Evolutionary conservation across 225 moss, liverwort and hornwort genomes (phyloP).

Genomic region (Marchantia paleacea): DNA sequence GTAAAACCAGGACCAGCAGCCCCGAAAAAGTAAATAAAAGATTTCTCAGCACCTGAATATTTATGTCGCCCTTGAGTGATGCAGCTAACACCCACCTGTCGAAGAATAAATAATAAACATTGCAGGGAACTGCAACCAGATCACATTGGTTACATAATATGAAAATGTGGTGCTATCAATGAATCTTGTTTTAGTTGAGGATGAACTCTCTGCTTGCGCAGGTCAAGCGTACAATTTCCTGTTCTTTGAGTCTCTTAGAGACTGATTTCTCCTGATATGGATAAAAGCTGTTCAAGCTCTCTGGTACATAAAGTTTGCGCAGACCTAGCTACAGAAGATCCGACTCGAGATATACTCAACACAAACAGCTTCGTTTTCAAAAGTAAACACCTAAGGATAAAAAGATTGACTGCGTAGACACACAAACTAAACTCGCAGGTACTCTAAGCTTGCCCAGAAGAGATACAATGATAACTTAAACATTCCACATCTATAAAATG

Average conservation of each 20-base stretch:
- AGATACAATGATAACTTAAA: too few relatives aligned
- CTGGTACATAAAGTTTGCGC: neutral
- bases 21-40: neutral
- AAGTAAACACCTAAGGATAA: neutral
- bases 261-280: neutral
- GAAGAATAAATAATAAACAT: slow-evolving; percentile 57
- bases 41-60: slow-evolving; percentile 36
- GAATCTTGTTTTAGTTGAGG: neutral
- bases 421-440: too few relatives aligned
- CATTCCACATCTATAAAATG: too few relatives aligned
- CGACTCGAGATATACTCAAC: neutral
- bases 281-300: neutral
- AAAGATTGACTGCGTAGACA: neutral
- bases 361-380: neutral
- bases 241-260: neutral
- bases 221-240: neutral
- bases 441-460: too few relatives aligned
- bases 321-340: neutral
- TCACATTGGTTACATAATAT: neutral
- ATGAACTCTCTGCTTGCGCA: neutral
- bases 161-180: neutral
- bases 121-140: slow-evolving; percentile 50
- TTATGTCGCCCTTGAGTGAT: slow-evolving; percentile 31
- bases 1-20: neutral
- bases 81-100: slow-evolving; percentile 49